Evolutionary conservation across 1,284 basidiomycete genomes (phyloP).

Genomic region (Ustilago curta): DNA sequence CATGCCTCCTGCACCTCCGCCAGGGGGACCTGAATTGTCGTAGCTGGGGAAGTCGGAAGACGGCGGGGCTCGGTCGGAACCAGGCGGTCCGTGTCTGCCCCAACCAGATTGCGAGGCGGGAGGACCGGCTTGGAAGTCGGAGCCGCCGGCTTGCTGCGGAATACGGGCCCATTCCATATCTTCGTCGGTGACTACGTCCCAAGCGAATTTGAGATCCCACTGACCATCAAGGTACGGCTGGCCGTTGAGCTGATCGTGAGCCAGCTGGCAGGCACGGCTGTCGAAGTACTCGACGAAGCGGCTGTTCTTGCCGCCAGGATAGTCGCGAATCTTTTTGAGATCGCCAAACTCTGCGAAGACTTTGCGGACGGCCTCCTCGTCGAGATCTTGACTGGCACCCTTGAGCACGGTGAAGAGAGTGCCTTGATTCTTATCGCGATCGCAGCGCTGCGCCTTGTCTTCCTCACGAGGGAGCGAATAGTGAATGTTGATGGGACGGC

Average conservation of each 20-base stretch:
- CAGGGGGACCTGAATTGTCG: slow-evolving; percentile 10
- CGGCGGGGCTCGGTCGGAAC: slow-evolving; percentile 20
- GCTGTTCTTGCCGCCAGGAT: slow-evolving; percentile 52
- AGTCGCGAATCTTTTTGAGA: slow-evolving; percentile 78
- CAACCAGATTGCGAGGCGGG: slow-evolving; percentile 27
- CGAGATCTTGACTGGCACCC: slow-evolving; percentile 77
- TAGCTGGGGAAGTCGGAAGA: slow-evolving; percentile 31
- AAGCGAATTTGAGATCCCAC: slow-evolving; percentile 88
- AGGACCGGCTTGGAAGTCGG: slow-evolving; percentile 65
- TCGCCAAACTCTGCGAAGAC: slow-evolving; percentile 90
- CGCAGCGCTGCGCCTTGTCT: slow-evolving; percentile 80
- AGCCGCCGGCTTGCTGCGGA: slow-evolving; percentile 16
- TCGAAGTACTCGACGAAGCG: slow-evolving; percentile 52
- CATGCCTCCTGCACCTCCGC: slow-evolving; percentile 10
- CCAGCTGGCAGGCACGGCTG: slow-evolving; percentile 76
- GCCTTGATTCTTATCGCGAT: slow-evolving; percentile 91
- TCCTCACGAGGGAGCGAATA: slow-evolving; percentile 89
- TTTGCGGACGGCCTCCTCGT: slow-evolving; percentile 83
- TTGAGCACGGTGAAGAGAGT: slow-evolving; percentile 82
- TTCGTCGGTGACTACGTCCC: slow-evolving; percentile 74
- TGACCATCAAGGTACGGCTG: slow-evolving; percentile 84
- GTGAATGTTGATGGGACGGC: slow-evolving; percentile 90
- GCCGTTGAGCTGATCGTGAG: slow-evolving; percentile 82
- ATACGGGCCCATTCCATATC: slow-evolving; percentile 49
- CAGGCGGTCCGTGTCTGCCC: slow-evolving; percentile 17